phyloP scores from a whole-genome alignment of 768 basidiomycete genomes.

The Cyclocybe aegerita region DNA sequence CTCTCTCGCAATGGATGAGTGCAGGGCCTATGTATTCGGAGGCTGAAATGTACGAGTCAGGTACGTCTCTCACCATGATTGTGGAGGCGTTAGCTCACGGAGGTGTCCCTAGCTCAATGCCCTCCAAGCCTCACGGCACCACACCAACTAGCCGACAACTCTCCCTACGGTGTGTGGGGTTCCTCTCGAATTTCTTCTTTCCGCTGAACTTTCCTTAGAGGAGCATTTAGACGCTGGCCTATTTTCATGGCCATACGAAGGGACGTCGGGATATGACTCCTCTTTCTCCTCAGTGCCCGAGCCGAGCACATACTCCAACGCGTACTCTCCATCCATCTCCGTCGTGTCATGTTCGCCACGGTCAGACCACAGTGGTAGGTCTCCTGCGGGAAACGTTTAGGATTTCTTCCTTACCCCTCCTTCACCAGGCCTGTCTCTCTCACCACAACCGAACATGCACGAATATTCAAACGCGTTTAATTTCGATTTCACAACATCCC shows the following conservation, averaged over 20 bases:
- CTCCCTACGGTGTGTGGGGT: slow-evolving; percentile 10
- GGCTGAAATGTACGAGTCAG: slow-evolving; percentile 22
- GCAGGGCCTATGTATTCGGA: slow-evolving; percentile 22
- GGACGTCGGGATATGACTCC: slow-evolving; percentile 18
- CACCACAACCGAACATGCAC: slow-evolving; percentile 30
- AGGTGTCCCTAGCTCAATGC: slow-evolving; percentile 16
- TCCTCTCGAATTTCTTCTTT: background rate
- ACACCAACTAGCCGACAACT: slow-evolving; percentile 8
- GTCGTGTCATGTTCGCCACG: slow-evolving; percentile 29
- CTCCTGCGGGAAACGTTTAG: background rate
- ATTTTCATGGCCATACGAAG: slow-evolving; percentile 27
- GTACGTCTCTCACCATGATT: slow-evolving; percentile 9
- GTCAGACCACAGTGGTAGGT: slow-evolving; percentile 32
- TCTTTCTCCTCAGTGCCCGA: slow-evolving; percentile 21
- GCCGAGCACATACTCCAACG: slow-evolving; percentile 13
- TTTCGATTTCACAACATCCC: slow-evolving; percentile 29
- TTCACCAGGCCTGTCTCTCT: slow-evolving; percentile 20
- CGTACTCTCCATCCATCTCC: slow-evolving; percentile 29
- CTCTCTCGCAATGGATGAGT: slow-evolving; percentile 24
- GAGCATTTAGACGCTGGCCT: slow-evolving; percentile 21
- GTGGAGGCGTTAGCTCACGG: background rate
- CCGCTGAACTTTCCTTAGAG: slow-evolving; percentile 11
- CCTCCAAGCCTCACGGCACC: slow-evolving; percentile 18
- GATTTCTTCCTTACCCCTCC: slow-evolving; percentile 2
- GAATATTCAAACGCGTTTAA: slow-evolving; percentile 32